phyloP scores from a whole-genome alignment of 306 rosid species.

The Vigna angularis region DNA sequence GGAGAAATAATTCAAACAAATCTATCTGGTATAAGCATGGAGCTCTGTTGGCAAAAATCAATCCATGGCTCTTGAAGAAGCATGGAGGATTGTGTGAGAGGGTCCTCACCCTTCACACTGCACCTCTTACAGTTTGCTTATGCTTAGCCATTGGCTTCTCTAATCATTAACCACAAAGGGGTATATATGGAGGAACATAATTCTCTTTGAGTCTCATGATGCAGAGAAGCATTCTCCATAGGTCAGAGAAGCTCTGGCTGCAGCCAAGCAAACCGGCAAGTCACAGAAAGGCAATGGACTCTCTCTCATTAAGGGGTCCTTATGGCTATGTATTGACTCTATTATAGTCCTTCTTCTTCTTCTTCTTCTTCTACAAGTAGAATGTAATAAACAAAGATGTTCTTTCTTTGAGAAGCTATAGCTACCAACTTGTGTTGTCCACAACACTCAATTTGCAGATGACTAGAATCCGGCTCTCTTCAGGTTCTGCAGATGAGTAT shows the following conservation, averaged over 20 bases:
- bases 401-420: slow-evolving; percentile 31
- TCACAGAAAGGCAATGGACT: slow-evolving; percentile 80
- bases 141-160: slow-evolving; percentile 49
- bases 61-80: slow-evolving; percentile 50
- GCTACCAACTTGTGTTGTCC: slow-evolving; percentile 33
- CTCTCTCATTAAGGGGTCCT: slow-evolving; percentile 45
- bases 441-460: slow-evolving; percentile 49
- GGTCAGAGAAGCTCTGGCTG: slow-evolving; percentile 51
- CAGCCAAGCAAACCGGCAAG: slow-evolving; percentile 80
- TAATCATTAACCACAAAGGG: not conserved
- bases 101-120: slow-evolving; percentile 47
- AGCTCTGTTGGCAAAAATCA: slow-evolving; percentile 51
- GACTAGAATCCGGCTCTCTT: slow-evolving; percentile 24
- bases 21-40: slow-evolving; percentile 42
- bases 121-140: slow-evolving; percentile 52
- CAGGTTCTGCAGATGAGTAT: slow-evolving; percentile 47
- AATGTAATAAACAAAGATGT: slow-evolving; percentile 46
- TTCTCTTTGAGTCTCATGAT: slow-evolving; percentile 29
- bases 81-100: slow-evolving; percentile 48
- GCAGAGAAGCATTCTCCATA: slow-evolving; percentile 37
- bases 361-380: not conserved
- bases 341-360: slow-evolving; percentile 24
- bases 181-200: slow-evolving; percentile 12
- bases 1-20: slow-evolving; percentile 49
- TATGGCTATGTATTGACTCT: slow-evolving; percentile 40